Conservation (phyloP, 2,329 filamentous ascomycete species). For the Nigrograna mackinnonii region DNA sequence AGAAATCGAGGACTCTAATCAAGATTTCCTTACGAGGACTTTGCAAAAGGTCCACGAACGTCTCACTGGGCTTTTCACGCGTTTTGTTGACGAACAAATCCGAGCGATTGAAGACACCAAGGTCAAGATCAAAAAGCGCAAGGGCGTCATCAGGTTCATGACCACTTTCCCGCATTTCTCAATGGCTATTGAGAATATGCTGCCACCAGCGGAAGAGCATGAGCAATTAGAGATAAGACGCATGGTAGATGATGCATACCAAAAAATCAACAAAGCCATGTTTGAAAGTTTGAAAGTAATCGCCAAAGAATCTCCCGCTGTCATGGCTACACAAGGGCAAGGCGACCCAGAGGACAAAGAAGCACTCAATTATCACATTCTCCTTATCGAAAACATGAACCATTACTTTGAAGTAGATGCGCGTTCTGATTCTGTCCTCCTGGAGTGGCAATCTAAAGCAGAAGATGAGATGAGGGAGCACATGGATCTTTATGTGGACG, state of each 20-base stretch:
- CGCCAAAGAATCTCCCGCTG: constrained; percentile 68
- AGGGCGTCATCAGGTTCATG: constrained; percentile 94
- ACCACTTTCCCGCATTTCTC: constrained; percentile 88
- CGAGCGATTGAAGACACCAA: constrained; percentile 97
- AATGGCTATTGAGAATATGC: constrained; percentile 81
- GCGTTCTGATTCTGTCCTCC: constrained; percentile 72
- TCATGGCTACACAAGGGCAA: constrained; percentile 56
- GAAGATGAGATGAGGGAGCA: constrained; percentile 81
- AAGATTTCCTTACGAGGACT: constrained; percentile 83
- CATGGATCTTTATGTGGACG: constrained; percentile 81
- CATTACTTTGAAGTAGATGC: constrained; percentile 90
- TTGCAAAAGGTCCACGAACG: constrained; percentile 79
- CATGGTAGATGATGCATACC: constrained; percentile 84
- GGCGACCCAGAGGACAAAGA: constrained; percentile 87
- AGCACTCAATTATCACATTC: constrained; percentile 93
- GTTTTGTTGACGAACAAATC: constrained; percentile 93
- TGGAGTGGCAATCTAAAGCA: constrained; percentile 81
- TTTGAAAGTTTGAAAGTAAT: constrained; percentile 97
- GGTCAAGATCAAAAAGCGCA: constrained; percentile 98
- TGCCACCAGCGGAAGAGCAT: constrained; percentile 59
- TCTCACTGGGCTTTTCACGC: constrained; percentile 76
- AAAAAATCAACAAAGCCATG: constrained; percentile 89
- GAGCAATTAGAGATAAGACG: constrained; percentile 68
- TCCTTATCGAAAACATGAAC: constrained; percentile 98
- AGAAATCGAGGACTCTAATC: constrained; percentile 85